Conservation (phyloP, 1,284 basidiomycete species). For the Ganoderma resinaceum region DNA sequence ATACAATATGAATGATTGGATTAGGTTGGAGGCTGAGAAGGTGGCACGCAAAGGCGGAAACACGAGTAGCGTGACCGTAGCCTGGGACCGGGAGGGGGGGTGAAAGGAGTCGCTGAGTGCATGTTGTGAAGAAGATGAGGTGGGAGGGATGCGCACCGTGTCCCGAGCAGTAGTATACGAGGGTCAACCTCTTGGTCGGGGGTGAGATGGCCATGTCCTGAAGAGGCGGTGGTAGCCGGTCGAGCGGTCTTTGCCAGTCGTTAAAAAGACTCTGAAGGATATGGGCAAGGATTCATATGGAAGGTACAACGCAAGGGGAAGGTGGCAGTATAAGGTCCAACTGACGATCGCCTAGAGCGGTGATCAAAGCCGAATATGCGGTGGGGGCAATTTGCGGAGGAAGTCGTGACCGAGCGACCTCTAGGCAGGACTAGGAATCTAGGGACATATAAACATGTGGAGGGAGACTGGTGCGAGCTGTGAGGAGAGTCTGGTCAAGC, state of each 20-base stretch:
- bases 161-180: constrained; percentile 78
- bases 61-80: constrained; percentile 77
- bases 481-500: not conserved
- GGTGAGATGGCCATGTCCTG: not conserved
- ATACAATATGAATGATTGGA: constrained; percentile 65
- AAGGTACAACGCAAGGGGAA: too few relatives aligned
- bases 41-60: constrained; percentile 70
- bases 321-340: not conserved
- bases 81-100: constrained; percentile 50
- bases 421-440: not conserved
- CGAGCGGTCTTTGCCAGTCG: not conserved
- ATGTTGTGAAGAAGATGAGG: not conserved
- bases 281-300: not conserved
- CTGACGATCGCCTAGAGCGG: not conserved
- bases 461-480: not conserved
- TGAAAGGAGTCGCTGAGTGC: not conserved
- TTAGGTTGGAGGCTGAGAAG: constrained; percentile 52
- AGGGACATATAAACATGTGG: not conserved
- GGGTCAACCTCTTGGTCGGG: constrained; percentile 25
- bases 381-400: not conserved
- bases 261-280: not conserved
- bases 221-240: not conserved
- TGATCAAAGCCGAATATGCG: not conserved
- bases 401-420: not conserved
- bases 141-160: constrained; percentile 55